Evolutionary conservation across 164 flowering plant species (phyloP).

Genomic region (Protea cynaroides): DNA sequence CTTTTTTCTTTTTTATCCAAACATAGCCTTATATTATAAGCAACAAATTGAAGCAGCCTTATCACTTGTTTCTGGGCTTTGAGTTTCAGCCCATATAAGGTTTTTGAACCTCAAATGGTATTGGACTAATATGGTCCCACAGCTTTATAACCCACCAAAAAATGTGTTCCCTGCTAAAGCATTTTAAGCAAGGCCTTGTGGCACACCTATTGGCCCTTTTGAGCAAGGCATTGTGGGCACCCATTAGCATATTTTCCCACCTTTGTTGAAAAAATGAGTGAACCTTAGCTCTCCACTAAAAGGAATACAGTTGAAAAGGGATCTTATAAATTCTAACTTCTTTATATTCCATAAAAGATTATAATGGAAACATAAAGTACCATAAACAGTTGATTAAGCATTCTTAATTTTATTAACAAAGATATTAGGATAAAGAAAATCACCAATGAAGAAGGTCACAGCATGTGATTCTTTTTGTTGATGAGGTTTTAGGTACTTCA

Average conservation of each 20-base stretch:
- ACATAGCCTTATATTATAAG: too few species aligned
- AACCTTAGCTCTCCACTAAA: background rate
- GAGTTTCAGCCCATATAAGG: slow-evolving; percentile 11
- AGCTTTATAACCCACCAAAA: slow-evolving; percentile 35
- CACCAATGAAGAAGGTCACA: slow-evolving; percentile 89
- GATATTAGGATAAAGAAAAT: slow-evolving; percentile 12
- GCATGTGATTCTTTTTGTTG: slow-evolving; percentile 80
- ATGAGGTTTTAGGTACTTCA: slow-evolving; percentile 83
- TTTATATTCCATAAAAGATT: too few species aligned
- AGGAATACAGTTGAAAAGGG: background rate
- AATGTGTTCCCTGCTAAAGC: slow-evolving; percentile 17
- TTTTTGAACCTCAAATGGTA: slow-evolving; percentile 13
- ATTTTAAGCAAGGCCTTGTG: slow-evolving; percentile 19
- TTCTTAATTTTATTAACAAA: background rate
- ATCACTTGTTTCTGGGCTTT: background rate
- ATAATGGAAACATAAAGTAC: background rate
- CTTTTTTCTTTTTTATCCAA: too few species aligned
- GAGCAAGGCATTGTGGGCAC: too few species aligned
- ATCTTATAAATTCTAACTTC: background rate
- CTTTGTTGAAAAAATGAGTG: too few species aligned
- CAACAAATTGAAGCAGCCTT: background rate
- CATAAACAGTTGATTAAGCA: too few species aligned
- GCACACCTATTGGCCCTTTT: slow-evolving; percentile 14
- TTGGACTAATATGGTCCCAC: slow-evolving; percentile 7
- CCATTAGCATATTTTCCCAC: background rate